Percentiles rank a stretch among this genome's conserved stretches.
Evolutionary conservation across 2,329 filamentous ascomycete genomes (phyloP).

Genomic region (Periconia macrospinosa): DNA sequence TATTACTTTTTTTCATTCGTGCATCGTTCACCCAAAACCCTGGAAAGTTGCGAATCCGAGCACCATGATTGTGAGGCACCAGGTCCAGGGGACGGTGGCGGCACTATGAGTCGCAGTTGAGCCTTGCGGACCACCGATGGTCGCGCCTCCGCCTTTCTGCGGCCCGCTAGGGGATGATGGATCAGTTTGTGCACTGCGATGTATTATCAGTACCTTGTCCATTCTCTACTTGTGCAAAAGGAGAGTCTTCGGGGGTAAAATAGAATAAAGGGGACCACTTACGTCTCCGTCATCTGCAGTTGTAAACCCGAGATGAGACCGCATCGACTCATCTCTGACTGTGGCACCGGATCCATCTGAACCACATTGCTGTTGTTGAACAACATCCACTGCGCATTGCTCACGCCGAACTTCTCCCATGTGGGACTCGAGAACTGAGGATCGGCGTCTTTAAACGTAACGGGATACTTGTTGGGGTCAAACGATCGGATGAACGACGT

Average conservation of each 20-base stretch:
- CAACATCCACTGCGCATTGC: slow-evolving; percentile 21
- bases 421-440: slow-evolving; percentile 21
- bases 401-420: slow-evolving; percentile 28
- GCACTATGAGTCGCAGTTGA: neutral
- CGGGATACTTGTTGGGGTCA: slow-evolving; percentile 44
- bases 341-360: slow-evolving; percentile 29
- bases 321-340: slow-evolving; percentile 26
- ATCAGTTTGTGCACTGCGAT: neutral
- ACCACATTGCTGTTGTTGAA: slow-evolving; percentile 33
- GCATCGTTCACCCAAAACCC: slow-evolving; percentile 4
- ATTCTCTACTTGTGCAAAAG: too few relatives aligned
- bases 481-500: slow-evolving; percentile 47
- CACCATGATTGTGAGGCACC: slow-evolving; percentile 5
- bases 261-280: slow-evolving; percentile 15
- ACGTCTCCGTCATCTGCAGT: slow-evolving; percentile 31
- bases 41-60: slow-evolving; percentile 12
- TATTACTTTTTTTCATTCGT: neutral
- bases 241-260: neutral
- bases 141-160: slow-evolving; percentile 1
- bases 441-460: slow-evolving; percentile 19
- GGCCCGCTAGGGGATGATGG: neutral
- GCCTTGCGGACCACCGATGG: neutral
- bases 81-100: neutral
- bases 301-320: slow-evolving; percentile 27
- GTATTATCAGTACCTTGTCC: slow-evolving; percentile 12